Evolutionary conservation across 305 asterid genomes (phyloP), one percentile per base, ranked within the genome.

Genomic region (Plantago lanceolata): DNA sequence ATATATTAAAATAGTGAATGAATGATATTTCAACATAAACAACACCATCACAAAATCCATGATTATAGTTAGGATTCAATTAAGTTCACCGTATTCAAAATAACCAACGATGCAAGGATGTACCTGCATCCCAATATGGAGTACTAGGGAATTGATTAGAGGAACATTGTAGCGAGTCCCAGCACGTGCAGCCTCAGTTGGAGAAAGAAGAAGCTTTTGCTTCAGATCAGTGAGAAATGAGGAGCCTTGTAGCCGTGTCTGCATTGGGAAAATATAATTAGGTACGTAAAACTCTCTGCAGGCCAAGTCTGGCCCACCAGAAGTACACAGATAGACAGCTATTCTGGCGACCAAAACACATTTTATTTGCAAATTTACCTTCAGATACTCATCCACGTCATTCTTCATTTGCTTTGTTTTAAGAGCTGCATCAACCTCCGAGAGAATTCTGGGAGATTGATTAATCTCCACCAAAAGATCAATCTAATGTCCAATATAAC

Each of bases 121-220:
- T 76, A 90, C 99, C 94, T 90, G 96, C 85, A 85, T 78, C 70
- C 97, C 99, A 68, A 90, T 89, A 67, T 90, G 88, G 31, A 94
- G 97, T 58, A 94, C 99, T 66, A 90, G 97, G 64, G 99, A 90
- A 76, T 94, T 94, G 70, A 94, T 82, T 17, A 94, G 82, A 61
- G 99, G 96, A 58, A 85, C 99, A 71, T 88, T 86, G 71, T 94
- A 90, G 61, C 95, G 95, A 57, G 97, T 94, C 67, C 97, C 99
- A 55, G 96, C 84, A 48, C 84, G 89, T 37, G 90, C 76, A 26
- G 85, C 94, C 26, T 86, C 97, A 70, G 64, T 59, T 40, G 95
- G 85, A 75, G 95, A 75, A 72, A 94, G 96, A 67, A 90, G 77
- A 59, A 94, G 85, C 76, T 88, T 94, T 75, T 85, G 96, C 82